Base-by-base conservation (phyloP, 2,329 filamentous ascomycete species). In the Ceratocystis albifundus region DNA sequence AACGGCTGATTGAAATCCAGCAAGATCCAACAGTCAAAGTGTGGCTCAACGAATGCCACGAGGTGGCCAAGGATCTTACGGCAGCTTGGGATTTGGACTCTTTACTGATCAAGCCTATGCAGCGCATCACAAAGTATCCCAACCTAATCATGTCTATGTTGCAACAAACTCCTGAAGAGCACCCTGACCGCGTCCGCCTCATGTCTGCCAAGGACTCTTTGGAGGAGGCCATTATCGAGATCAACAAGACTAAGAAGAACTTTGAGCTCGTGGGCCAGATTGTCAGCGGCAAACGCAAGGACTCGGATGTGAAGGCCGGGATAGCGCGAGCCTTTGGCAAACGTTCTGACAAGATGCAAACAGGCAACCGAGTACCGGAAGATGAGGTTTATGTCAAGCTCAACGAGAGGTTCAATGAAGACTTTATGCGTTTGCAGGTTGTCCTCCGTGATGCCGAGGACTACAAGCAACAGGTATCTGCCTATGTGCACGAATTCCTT, bases 231-330 rank as follows among this genome's bases (percentile, higher is more conserved):
- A 84, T 89, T 25, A 83, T 88, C 65, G 88, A 93, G 69, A 97
- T 97, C 75, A 96, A 99, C 77, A 91, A 95, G 74, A 87, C 91
- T 65, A 97, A 96, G 78, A 95, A 93, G 77, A 92, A 95, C 65
- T 91, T 93, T 68, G 90, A 96, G 75, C 84, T 96, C 61, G 89
- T 97, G 28, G 91, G 90, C 3, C 88, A 95, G 75, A 92, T 95
- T 66, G 89, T 96, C 36, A 66, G 61, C 28, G 81, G 87, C 67
- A 93, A 93, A 74, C 85, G 89, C 70, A 95, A 95, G 73, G 90
- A 96, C 70, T 93, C 90, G 0, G 90, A 96, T 74, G 87, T 94
- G 69, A 86, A 89, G 68, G 83, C 86, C n/a, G 89, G 89, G 28
- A 80, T 96, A 64, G 89, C 90, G 22, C 92, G 95, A 72, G 90